Percentiles rank a stretch among this genome's conserved stretches.
Conservation (phyloP, 352 stramenopile genomes). For the Globisporangium yorkense region DNA sequence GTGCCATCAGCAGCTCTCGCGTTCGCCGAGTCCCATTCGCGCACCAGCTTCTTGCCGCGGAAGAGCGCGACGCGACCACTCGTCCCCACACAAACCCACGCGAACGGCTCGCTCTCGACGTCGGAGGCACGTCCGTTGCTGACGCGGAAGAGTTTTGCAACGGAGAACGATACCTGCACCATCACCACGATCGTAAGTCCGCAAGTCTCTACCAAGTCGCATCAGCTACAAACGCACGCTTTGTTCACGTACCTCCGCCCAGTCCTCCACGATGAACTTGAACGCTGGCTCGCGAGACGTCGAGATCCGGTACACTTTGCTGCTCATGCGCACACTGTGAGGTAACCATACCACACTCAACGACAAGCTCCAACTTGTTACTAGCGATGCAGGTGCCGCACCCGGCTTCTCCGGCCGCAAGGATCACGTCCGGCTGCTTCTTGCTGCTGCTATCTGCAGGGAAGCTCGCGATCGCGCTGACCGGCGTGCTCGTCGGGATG, state of each 20-base stretch:
- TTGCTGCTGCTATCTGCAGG: not conserved
- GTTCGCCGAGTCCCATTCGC: conserved; percentile 19
- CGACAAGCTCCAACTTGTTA: not conserved
- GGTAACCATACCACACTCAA: too few species aligned
- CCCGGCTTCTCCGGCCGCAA: conserved; percentile 45
- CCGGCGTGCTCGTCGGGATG: conserved; percentile 23
- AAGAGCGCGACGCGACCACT: conserved; percentile 36
- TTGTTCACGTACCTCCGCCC: conserved; percentile 13
- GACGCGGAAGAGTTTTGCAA: conserved; percentile 23
- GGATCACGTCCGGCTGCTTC: conserved; percentile 21
- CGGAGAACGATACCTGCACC: conserved; percentile 27
- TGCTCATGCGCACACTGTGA: conserved; percentile 10
- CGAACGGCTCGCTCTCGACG: conserved; percentile 5
- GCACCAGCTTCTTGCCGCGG: conserved; percentile 21
- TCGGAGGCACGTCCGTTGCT: conserved; percentile 4
- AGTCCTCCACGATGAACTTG: conserved; percentile 29
- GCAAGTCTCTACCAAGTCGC: not conserved
- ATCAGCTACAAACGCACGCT: too few species aligned
- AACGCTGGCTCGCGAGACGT: conserved; percentile 21
- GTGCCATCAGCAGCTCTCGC: not conserved
- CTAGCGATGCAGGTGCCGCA: conserved; percentile 7
- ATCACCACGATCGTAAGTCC: not conserved
- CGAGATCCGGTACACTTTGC: conserved; percentile 36
- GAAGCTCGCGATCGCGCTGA: conserved; percentile 27
- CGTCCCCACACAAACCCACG: conserved; percentile 34